Evolutionary conservation across 768 basidiomycete species (phyloP), one percentile per base, ranked within the genome.

Genomic region (Sistotremastrum niveocremeum): DNA sequence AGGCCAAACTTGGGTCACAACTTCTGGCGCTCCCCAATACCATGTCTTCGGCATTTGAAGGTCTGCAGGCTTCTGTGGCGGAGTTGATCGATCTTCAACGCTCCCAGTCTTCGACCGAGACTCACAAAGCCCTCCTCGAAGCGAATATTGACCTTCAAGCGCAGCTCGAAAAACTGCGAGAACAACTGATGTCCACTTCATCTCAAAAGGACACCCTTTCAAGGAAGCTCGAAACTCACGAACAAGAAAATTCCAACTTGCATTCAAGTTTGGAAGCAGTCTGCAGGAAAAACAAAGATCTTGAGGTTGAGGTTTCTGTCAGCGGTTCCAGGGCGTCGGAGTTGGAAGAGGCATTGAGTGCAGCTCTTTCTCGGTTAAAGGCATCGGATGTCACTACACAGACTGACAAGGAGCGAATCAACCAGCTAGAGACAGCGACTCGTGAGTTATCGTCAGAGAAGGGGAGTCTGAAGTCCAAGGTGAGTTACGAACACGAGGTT

Each of bases 81-180:
- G 20, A 20, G 20, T 20, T 20, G 20, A 20, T 20, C 20, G 56
- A 60, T 72, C 5, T 73, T 82, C 54, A 82, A 75, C 53, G 62
- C 77, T 11, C 81, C 85, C 36, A 61, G 63, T 3, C 59, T 86
- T 39, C 67, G 74, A 1, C 57, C 61, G 30, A 80, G 68, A 51
- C 69, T 88, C 5, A 60, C 66, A 2, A 77, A 83, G 41, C 59
- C 28, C 56, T 70, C 4, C 51, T 77, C 42, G 62, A 70, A 42
- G 54, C 67, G 11, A 86, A 84, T 57, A 65, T 72, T 6, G 85
- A 88, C 5, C 68, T 77, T 42, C 84, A 86, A 55, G 65, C 78
- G 34, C 81, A 86, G 54, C 55, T 89, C 7, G 73, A 77, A 8
- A 85, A 84, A 62, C 81, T 86, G 42, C 80, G 84, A 45, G 75